Evolutionary conservation across 768 basidiomycete species (phyloP), one percentile per base, ranked within the genome.

Genomic region (Exidia glandulosa): DNA sequence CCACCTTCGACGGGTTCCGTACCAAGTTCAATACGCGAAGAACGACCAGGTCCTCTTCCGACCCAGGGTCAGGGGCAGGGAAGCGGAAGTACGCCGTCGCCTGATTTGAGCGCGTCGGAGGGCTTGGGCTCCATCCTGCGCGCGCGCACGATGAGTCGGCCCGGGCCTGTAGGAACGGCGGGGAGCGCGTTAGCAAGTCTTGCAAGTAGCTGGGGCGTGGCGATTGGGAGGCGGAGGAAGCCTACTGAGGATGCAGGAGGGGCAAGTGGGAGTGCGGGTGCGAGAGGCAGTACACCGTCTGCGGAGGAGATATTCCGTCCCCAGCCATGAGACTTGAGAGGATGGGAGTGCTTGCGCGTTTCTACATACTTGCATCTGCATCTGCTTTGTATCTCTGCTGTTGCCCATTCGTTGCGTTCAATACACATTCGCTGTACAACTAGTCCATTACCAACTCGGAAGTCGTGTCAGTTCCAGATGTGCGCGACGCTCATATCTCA

Each of bases 181-280:
- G 76, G 79, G 13, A 76, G 77, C 37, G 77, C 84, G 12, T 66
- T 85, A 23, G 81, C 82, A 9, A 81, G 73, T 61, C 72, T 85
- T 55, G 84, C 84, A 3, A 83, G 75, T 55, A 86, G 79, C 68
- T 86, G 81, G 82, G 85, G 84, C 1, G 79, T 82, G 58, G 71
- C 82, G 2, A 86, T 87, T 66, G 83, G 83, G 32, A 75, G 82
- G 57, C 81, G 76, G 69, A 84, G 79, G 68, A 69, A 54, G 30
- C 50, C 50, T 13, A 54, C 50, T 9, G 30, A 27, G 27, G 50
- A 54, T 29, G 50, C 50, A 37, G 19, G 10, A 10, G 36, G 9
- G 36, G 36, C 10, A 37, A 37, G 10, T 10, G 36, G 10, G 19
- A 19, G 36, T 37, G 36, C 36, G 19, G 36, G 36, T 37, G 10